These are phyloP conservation scores for Niveomyces coronatus DNA, from an alignment of 2,329 filamentous ascomycete genomes.

Conservation along the genomic window DNA sequence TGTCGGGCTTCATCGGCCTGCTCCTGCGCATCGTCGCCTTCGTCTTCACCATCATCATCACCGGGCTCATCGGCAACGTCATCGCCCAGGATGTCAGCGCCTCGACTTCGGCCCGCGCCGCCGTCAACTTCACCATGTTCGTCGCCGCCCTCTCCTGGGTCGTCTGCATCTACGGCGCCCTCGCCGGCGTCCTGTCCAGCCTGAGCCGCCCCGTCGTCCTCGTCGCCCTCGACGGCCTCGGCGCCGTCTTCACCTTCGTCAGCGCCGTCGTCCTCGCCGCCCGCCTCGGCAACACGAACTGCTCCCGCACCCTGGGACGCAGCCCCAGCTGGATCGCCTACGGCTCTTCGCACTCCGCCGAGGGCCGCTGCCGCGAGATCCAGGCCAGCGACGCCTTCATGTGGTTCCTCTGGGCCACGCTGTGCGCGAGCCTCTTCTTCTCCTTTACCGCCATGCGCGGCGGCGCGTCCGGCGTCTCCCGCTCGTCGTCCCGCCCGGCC, in stretches of 20 bases:
- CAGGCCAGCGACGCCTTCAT: constrained; percentile 67
- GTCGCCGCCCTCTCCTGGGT: constrained; percentile 57
- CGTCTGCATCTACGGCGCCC: constrained; percentile 51
- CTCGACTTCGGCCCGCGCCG: constrained; percentile 30
- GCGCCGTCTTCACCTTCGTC: constrained; percentile 60
- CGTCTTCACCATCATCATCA: constrained; percentile 41
- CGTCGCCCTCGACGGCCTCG: constrained; percentile 46
- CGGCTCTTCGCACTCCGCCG: constrained; percentile 45
- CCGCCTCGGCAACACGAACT: constrained; percentile 59
- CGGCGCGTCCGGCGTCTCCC: constrained; percentile 30
- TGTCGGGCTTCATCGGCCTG: constrained; percentile 31
- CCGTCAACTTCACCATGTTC: constrained; percentile 60
- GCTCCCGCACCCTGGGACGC: constrained; percentile 36
- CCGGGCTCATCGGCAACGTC: constrained; percentile 48
- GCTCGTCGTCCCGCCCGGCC: constrained; percentile 33
- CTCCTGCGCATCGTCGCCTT: constrained; percentile 39
- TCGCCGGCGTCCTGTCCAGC: constrained; percentile 41
- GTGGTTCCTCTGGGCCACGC: constrained; percentile 65
- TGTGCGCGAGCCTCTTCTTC: constrained; percentile 46
- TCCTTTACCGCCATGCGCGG: constrained; percentile 42
- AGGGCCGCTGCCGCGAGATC: constrained; percentile 62
- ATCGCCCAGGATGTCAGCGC: constrained; percentile 40
- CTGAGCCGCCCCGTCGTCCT: constrained; percentile 42
- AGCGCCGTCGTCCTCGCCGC: constrained; percentile 60
- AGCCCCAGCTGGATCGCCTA: constrained; percentile 48